Percentiles rank a stretch among this genome's conserved stretches.
Evolutionary conservation across 331 rosid species (phyloP).

Genomic region (Rosa hybrid): DNA sequence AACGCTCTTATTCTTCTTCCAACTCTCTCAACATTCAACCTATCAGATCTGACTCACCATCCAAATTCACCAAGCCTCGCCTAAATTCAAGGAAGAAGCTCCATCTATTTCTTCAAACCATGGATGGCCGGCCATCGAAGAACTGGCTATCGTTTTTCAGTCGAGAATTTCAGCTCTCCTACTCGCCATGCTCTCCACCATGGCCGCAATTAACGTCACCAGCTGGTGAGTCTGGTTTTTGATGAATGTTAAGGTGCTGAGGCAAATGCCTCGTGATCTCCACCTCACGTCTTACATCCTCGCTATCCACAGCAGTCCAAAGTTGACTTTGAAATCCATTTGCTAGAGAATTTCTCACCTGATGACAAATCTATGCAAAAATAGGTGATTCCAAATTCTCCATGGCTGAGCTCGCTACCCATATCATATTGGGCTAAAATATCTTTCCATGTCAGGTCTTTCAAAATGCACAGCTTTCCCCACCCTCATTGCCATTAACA

Average conservation of each 20-base stretch:
- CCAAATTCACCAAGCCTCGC: too few species aligned
- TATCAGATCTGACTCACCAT: too few species aligned
- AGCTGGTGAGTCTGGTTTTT: too few species aligned
- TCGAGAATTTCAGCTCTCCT: too few species aligned
- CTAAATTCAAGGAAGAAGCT: too few species aligned
- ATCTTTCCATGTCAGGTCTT: conserved; percentile 46
- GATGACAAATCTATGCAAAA: conserved; percentile 38
- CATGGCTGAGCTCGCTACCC: conserved; percentile 56
- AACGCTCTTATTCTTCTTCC: too few species aligned
- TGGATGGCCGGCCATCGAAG: too few species aligned
- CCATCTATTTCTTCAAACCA: too few species aligned
- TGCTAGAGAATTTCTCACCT: conserved; percentile 49
- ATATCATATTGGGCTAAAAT: conserved; percentile 41
- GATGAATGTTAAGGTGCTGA: conserved; percentile 38
- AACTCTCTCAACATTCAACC: too few species aligned
- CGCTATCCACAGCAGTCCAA: conserved; percentile 47
- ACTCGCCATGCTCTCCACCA: too few species aligned
- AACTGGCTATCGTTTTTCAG: too few species aligned
- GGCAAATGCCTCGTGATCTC: conserved; percentile 58
- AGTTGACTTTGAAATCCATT: conserved; percentile 50
- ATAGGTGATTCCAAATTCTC: conserved; percentile 53
- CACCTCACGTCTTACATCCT: conserved; percentile 56
- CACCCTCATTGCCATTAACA: conserved; percentile 38
- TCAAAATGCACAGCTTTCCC: conserved; percentile 41
- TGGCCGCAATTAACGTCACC: too few species aligned